These are phyloP conservation scores for Datura wrightii DNA, from an alignment of 257 asterid genomes.

Conservation along the genomic window DNA sequence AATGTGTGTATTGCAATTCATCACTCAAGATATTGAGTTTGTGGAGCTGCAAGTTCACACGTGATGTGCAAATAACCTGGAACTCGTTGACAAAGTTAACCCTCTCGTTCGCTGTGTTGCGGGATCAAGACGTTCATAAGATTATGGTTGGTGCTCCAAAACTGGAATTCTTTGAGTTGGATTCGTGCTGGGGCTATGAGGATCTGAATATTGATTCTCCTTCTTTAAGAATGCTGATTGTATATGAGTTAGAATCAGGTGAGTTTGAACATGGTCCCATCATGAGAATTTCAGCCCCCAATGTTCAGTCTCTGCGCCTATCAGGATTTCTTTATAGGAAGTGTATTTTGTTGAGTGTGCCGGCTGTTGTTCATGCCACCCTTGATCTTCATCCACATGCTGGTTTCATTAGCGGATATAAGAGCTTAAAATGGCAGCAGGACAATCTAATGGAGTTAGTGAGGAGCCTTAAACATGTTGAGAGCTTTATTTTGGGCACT, in stretches of 20 bases:
- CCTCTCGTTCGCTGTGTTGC: not conserved
- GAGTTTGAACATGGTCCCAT: not conserved
- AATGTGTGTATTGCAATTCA: not conserved
- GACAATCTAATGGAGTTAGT: constrained; percentile 2
- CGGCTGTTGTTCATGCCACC: constrained; percentile 20
- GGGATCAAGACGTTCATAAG: not conserved
- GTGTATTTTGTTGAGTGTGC: constrained; percentile 10
- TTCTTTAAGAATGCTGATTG: constrained; percentile 21
- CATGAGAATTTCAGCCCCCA: constrained; percentile 28
- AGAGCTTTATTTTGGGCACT: not conserved
- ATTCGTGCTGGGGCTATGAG: not conserved
- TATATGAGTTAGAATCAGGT: too few species aligned
- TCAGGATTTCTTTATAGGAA: constrained; percentile 24
- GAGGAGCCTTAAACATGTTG: constrained; percentile 25
- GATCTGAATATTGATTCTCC: not conserved
- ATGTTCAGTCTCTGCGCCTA: constrained; percentile 1
- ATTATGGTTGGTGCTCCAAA: constrained; percentile 29
- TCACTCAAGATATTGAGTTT: not conserved
- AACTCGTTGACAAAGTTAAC: constrained; percentile 26
- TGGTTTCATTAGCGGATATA: not conserved
- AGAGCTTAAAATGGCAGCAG: not conserved
- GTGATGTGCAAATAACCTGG: constrained; percentile 8
- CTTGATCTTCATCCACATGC: not conserved
- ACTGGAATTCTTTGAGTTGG: not conserved
- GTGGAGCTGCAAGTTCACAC: not conserved